These are phyloP conservation scores for Pistacia integerrima DNA, from an alignment of 345 rosid species.

Conservation along the genomic window DNA sequence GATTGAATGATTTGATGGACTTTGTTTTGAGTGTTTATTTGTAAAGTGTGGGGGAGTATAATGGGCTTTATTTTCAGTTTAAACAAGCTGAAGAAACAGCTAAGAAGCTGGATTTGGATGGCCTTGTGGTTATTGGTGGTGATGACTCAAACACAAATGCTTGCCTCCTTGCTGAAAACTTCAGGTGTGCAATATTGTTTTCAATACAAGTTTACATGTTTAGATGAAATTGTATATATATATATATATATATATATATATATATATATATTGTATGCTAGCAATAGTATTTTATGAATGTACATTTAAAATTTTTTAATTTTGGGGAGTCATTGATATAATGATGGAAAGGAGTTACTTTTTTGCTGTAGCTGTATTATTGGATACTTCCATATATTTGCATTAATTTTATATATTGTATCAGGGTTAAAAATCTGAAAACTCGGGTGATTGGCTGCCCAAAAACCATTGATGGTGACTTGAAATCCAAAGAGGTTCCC, in stretches of 20 bases:
- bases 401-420: conserved; percentile 11
- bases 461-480: conserved; percentile 98
- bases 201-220: neutral
- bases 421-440: conserved; percentile 83
- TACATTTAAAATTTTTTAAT: neutral
- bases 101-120: conserved; percentile 84
- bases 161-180: conserved; percentile 94
- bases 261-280: too few species aligned
- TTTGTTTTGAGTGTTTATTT: neutral
- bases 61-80: conserved; percentile 54
- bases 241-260: too few species aligned
- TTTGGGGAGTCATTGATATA: neutral
- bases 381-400: neutral
- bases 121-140: conserved; percentile 93
- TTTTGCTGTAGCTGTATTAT: neutral
- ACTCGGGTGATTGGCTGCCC: conserved; percentile 96
- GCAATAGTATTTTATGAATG: neutral
- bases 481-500: conserved; percentile 98
- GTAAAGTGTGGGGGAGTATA: conserved; percentile 4
- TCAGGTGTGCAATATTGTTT: conserved; percentile 46
- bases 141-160: conserved; percentile 99
- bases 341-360: neutral
- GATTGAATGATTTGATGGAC: neutral
- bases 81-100: conserved; percentile 98
- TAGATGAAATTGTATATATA: neutral